Conservation (phyloP, 1,284 basidiomycete species). For the Ceratorhiza oryzae-sativae region DNA sequence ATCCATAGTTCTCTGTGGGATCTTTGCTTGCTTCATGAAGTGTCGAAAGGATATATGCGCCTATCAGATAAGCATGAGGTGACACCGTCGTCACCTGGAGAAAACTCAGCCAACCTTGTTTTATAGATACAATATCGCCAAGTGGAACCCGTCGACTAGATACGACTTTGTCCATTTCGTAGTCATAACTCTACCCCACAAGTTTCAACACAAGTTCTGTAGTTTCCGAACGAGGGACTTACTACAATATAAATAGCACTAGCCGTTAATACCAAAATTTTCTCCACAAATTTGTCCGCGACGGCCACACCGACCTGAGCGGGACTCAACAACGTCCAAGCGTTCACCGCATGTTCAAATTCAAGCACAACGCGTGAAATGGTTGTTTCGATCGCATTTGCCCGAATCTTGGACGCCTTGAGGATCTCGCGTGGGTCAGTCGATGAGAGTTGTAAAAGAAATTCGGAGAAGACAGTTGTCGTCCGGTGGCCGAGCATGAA, state of each 20-base stretch:
- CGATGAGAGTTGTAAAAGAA: slow-evolving; percentile 82
- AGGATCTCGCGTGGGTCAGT: slow-evolving; percentile 90
- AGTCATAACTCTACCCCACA: slow-evolving; percentile 77
- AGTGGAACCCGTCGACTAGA: slow-evolving; percentile 89
- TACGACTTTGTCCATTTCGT: slow-evolving; percentile 88
- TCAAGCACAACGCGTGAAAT: slow-evolving; percentile 81
- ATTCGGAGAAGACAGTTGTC: slow-evolving; percentile 87
- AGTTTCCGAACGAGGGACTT: slow-evolving; percentile 44
- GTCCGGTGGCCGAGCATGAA: slow-evolving; percentile 89
- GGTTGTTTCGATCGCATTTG: slow-evolving; percentile 88
- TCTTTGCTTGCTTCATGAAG: slow-evolving; percentile 90
- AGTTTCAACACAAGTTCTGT: slow-evolving; percentile 35
- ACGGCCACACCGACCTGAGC: slow-evolving; percentile 73
- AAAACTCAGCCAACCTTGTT: slow-evolving; percentile 65
- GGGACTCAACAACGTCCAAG: slow-evolving; percentile 93
- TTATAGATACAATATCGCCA: slow-evolving; percentile 80
- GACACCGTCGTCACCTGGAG: not conserved
- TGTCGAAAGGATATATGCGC: slow-evolving; percentile 89
- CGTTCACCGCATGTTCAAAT: slow-evolving; percentile 79
- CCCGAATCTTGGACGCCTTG: slow-evolving; percentile 83
- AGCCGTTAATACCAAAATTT: slow-evolving; percentile 79
- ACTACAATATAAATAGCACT: slow-evolving; percentile 73
- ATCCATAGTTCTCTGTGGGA: slow-evolving; percentile 84
- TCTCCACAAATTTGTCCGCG: slow-evolving; percentile 89
- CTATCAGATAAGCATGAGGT: slow-evolving; percentile 51